Evolutionary conservation across 1,284 basidiomycete genomes (phyloP).

Genomic region (Irpex lacteus): DNA sequence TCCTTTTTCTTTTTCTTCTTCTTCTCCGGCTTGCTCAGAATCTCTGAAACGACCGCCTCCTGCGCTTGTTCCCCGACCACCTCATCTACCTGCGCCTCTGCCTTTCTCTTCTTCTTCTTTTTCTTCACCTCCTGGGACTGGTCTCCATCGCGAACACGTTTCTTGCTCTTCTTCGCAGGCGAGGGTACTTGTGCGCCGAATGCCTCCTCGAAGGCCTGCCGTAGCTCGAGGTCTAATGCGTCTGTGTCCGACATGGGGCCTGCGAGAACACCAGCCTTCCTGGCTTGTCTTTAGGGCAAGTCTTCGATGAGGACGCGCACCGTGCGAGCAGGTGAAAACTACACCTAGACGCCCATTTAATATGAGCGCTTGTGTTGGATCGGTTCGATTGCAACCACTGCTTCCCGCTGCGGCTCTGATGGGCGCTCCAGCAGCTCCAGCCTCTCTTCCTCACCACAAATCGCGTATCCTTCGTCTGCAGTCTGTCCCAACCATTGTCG

Average conservation of each 20-base stretch:
- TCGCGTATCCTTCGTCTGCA: not conserved
- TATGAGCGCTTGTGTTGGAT: not conserved
- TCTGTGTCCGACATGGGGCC: constrained; percentile 13
- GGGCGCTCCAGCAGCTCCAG: not conserved
- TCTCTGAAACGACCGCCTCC: constrained; percentile 11
- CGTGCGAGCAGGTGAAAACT: not conserved
- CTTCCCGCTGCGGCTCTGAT: not conserved
- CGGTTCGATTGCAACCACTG: not conserved
- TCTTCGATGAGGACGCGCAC: constrained; percentile 4
- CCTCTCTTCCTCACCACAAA: not conserved
- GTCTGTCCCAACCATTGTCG: constrained; percentile 3
- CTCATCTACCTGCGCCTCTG: constrained; percentile 14
- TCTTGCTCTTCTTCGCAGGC: constrained; percentile 37
- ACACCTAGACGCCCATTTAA: not conserved
- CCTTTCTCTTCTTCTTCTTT: constrained; percentile 29
- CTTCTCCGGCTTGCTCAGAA: constrained; percentile 25
- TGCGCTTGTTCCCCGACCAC: constrained; percentile 11
- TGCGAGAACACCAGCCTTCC: constrained; percentile 14
- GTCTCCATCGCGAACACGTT: constrained; percentile 31
- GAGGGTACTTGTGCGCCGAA: constrained; percentile 21
- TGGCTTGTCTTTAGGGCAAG: constrained; percentile 29
- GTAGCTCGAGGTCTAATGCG: constrained; percentile 29
- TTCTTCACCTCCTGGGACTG: constrained; percentile 12
- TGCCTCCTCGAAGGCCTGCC: constrained; percentile 41
- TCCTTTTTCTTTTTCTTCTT: constrained; percentile 38